These are phyloP conservation scores for Hemileia vastatrix DNA, from an alignment of 1,284 basidiomycete species.

Conservation along the genomic window DNA sequence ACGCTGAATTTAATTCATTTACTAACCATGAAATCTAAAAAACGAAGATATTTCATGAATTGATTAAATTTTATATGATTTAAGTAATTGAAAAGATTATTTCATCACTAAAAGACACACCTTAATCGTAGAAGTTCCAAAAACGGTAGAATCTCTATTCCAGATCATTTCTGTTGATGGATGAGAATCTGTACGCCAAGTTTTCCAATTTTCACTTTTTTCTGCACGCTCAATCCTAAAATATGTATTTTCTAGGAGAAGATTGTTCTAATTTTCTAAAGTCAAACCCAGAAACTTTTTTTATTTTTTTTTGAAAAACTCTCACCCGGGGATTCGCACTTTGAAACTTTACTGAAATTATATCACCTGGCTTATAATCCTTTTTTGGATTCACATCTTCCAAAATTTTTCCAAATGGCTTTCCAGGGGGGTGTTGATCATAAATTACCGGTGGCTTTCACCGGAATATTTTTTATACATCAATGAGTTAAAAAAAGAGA, in stretches of 20 bases:
- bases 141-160: slow-evolving; percentile 53
- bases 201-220: slow-evolving; percentile 51
- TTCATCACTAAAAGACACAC: not conserved
- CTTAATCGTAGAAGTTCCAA: slow-evolving; percentile 27
- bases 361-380: slow-evolving; percentile 54
- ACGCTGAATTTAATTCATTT: too few relatives aligned
- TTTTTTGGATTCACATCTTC: slow-evolving; percentile 53
- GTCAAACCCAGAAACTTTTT: not conserved
- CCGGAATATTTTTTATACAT: not conserved
- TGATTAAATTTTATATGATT: not conserved
- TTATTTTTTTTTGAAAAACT: not conserved
- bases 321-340: slow-evolving; percentile 67
- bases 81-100: not conserved
- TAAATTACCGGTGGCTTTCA: slow-evolving; percentile 55
- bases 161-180: slow-evolving; percentile 65
- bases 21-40: not conserved
- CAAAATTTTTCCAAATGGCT: slow-evolving; percentile 58
- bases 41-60: not conserved
- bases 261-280: slow-evolving; percentile 55
- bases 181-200: slow-evolving; percentile 64
- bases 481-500: slow-evolving; percentile 6
- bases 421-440: slow-evolving; percentile 54
- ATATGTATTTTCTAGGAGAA: slow-evolving; percentile 64
- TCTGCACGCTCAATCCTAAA: slow-evolving; percentile 56
- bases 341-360: slow-evolving; percentile 58